phyloP scores from a whole-genome alignment of 202 grass and related monocot genomes.

The Saccharum hybrid region DNA sequence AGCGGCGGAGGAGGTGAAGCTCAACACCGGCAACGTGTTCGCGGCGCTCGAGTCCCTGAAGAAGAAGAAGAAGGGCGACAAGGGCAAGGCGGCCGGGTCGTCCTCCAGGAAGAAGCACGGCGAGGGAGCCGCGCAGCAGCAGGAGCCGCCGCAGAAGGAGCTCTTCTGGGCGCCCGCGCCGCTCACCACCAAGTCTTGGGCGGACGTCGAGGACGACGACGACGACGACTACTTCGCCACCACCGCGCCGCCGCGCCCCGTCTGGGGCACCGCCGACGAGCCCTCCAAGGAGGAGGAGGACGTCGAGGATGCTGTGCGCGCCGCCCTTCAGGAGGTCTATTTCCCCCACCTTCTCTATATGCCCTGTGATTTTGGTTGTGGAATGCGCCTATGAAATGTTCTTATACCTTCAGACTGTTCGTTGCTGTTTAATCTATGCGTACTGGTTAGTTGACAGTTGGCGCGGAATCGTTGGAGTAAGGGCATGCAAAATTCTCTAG shows the following conservation, averaged over 20 bases:
- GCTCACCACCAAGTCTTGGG: slow-evolving; percentile 80
- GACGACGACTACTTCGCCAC: slow-evolving; percentile 89
- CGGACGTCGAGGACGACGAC: slow-evolving; percentile 91
- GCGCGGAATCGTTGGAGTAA: background rate
- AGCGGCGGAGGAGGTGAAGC: slow-evolving; percentile 64
- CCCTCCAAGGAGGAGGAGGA: slow-evolving; percentile 21
- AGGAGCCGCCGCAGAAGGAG: slow-evolving; percentile 49
- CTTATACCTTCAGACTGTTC: background rate
- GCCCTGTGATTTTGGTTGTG: background rate
- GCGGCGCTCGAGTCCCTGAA: slow-evolving; percentile 94
- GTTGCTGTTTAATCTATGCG: background rate
- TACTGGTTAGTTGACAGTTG: background rate
- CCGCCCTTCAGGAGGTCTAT: slow-evolving; percentile 58
- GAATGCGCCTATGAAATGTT: background rate
- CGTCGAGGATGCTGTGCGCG: slow-evolving; percentile 53
- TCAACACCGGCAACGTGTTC: slow-evolving; percentile 90
- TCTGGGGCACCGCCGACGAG: slow-evolving; percentile 40
- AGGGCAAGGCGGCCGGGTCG: slow-evolving; percentile 53
- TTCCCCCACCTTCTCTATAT: background rate
- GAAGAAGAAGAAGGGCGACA: slow-evolving; percentile 94
- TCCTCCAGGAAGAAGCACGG: slow-evolving; percentile 51
- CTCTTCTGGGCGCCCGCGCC: slow-evolving; percentile 66
- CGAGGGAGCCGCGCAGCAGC: slow-evolving; percentile 28
- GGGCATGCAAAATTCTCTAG: background rate
- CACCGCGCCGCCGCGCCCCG: slow-evolving; percentile 64